Evolutionary conservation across 768 basidiomycete species (phyloP), one percentile per base, ranked within the genome.

Genomic region (Hypsizygus marmoreus): DNA sequence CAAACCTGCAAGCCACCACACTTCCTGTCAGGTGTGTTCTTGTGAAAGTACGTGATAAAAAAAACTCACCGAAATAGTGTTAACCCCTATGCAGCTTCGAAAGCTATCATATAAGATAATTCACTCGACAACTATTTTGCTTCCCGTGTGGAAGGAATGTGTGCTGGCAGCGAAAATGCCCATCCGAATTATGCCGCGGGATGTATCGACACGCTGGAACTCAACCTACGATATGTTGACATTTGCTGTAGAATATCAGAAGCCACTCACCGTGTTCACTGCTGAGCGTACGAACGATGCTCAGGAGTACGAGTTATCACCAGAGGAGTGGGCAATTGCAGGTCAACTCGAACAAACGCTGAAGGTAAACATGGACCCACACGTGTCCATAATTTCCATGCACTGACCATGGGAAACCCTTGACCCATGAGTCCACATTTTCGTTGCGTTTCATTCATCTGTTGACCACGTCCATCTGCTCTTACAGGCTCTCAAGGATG

Each of bases 121-220:
- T 25, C 58, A 63, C 40, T 65, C 56, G 8, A 44, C 59, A 0
- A 63, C 57, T 1, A 44, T 61, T 13, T n/a, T 56, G 20, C 34
- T 54, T 1, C 58, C 55, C 0, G 3, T 33, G 32, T 64, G 63
- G 63, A 51, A 47, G n/a, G 14, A 10, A 0, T 45, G 34, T 4
- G 34, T 67, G 0, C 9, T 52, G 2, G 45, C 54, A 1, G 33
- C 48, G 5, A 29, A 53, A 0, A 37, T 67, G 2, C 7, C 34
- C 0, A 8, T n/a, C 0, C 45, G 54, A 2, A 56, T 62, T 12
- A 67, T 74, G 51, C 71, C 71, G 1, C 57, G 64, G 2, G 67
- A 77, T 47, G 65, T 75, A 1, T 17, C 43, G 2, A 73, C 70
- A 0, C 48, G 61, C 0, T 74, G 70, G 72, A 70, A 72, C 33